Conservation (phyloP, 305 asterid species). For the Rubia peregrina region DNA sequence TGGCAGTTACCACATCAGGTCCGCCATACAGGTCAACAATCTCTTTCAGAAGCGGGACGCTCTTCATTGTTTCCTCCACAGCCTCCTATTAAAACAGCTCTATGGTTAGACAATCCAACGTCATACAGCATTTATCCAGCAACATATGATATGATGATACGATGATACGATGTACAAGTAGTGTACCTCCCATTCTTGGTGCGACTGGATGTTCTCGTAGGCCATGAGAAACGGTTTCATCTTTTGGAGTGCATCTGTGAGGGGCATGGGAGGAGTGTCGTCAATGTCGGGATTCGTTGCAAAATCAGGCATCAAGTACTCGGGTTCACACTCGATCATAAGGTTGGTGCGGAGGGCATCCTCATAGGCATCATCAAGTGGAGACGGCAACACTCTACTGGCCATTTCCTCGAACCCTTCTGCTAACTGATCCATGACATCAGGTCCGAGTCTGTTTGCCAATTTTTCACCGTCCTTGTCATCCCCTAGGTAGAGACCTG, state of each 20-base stretch:
- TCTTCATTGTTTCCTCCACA: constrained; percentile 62
- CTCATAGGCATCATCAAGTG: constrained; percentile 43
- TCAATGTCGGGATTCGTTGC: constrained; percentile 83
- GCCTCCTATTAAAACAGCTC: constrained; percentile 36
- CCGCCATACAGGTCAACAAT: constrained; percentile 75
- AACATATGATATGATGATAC: too few species aligned
- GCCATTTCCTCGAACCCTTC: constrained; percentile 59
- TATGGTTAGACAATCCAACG: too few species aligned
- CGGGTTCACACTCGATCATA: constrained; percentile 83
- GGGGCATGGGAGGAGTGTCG: constrained; percentile 75
- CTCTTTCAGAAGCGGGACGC: constrained; percentile 62
- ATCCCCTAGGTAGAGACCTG: constrained; percentile 39
- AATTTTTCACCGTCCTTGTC: constrained; percentile 50
- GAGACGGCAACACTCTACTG: constrained; percentile 59
- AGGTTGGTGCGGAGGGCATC: constrained; percentile 68
- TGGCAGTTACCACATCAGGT: constrained; percentile 79
- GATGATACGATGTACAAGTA: background rate
- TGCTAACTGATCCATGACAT: constrained; percentile 35
- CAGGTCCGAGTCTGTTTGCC: constrained; percentile 64
- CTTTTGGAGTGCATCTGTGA: constrained; percentile 79
- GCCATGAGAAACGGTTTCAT: constrained; percentile 81
- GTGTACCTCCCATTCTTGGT: constrained; percentile 98
- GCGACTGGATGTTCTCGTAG: constrained; percentile 66
- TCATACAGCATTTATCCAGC: too few species aligned
- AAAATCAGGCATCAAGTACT: constrained; percentile 75